Evolutionary conservation across 805 yeast species (phyloP).

Genomic region (Monosporozyma siamensis): DNA sequence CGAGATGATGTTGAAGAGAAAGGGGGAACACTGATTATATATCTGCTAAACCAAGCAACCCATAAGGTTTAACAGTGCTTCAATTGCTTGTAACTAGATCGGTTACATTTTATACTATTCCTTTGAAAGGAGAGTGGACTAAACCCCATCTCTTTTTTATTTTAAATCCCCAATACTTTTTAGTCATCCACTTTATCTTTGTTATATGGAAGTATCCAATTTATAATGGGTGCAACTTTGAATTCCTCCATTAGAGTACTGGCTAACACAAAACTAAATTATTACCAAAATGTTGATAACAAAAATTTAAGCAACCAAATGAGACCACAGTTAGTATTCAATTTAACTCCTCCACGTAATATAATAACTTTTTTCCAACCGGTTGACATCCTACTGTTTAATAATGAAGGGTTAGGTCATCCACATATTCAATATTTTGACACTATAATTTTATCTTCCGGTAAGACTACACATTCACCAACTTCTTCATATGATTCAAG

Average conservation of each 20-base stretch:
- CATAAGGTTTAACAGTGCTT: too few relatives aligned
- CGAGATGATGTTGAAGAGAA: too few relatives aligned
- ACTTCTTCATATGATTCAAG: conserved; percentile 1
- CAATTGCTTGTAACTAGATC: too few relatives aligned
- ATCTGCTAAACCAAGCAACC: not conserved
- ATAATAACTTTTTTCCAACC: not conserved
- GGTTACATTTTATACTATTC: too few relatives aligned
- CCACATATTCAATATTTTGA: not conserved
- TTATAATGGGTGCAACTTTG: not conserved
- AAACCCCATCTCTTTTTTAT: too few relatives aligned
- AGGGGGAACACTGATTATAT: too few relatives aligned
- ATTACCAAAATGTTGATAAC: not conserved
- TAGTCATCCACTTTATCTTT: too few relatives aligned
- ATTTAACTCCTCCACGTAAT: not conserved
- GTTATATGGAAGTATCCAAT: too few relatives aligned
- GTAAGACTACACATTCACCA: not conserved
- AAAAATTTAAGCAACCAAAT: too few relatives aligned
- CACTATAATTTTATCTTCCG: not conserved
- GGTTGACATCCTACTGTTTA: conserved; percentile 2
- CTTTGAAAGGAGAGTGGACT: too few relatives aligned
- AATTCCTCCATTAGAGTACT: not conserved
- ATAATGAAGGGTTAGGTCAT: conserved; percentile 12
- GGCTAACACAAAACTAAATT: not conserved
- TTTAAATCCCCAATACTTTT: too few relatives aligned
- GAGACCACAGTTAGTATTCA: too few relatives aligned